Conservation (phyloP, 192 early-diverging fungal genomes). For the Coemansia sp. region DNA sequence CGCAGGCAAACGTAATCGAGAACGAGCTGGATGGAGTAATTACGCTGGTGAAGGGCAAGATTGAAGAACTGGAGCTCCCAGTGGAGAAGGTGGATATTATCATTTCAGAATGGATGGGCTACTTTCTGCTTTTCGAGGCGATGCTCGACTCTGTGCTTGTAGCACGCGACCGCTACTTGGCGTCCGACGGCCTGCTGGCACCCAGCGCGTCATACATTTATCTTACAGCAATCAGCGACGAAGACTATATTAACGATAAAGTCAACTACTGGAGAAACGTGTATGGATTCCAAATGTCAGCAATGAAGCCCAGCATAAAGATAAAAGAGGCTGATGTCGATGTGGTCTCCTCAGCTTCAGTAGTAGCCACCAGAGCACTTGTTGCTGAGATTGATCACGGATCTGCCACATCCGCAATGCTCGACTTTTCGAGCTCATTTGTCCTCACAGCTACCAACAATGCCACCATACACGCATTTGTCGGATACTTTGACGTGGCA, state of each 20-base stretch:
- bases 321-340: slow-evolving; percentile 82
- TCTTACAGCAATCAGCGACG: slow-evolving; percentile 82
- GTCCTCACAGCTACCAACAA: slow-evolving; percentile 60
- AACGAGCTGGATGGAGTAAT: slow-evolving; percentile 76
- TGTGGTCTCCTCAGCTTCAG: slow-evolving; percentile 62
- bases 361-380: slow-evolving; percentile 65
- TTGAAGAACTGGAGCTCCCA: slow-evolving; percentile 63
- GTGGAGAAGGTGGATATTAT: slow-evolving; percentile 89
- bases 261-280: slow-evolving; percentile 87
- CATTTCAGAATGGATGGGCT: slow-evolving; percentile 96
- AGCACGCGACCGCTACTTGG: slow-evolving; percentile 83
- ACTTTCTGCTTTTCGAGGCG: slow-evolving; percentile 92
- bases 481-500: slow-evolving; percentile 93
- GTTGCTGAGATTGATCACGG: slow-evolving; percentile 75
- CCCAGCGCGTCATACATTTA: slow-evolving; percentile 89
- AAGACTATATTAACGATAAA: slow-evolving; percentile 78
- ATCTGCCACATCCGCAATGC: slow-evolving; percentile 61
- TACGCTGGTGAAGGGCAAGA: slow-evolving; percentile 89
- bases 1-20: slow-evolving; percentile 72
- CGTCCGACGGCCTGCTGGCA: slow-evolving; percentile 90
- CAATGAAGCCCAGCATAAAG: slow-evolving; percentile 67
- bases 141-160: slow-evolving; percentile 68
- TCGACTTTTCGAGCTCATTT: slow-evolving; percentile 77
- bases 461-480: slow-evolving; percentile 71
- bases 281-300: slow-evolving; percentile 91